Conservation (phyloP, 768 basidiomycete genomes). For the Mrakia blollopis region DNA sequence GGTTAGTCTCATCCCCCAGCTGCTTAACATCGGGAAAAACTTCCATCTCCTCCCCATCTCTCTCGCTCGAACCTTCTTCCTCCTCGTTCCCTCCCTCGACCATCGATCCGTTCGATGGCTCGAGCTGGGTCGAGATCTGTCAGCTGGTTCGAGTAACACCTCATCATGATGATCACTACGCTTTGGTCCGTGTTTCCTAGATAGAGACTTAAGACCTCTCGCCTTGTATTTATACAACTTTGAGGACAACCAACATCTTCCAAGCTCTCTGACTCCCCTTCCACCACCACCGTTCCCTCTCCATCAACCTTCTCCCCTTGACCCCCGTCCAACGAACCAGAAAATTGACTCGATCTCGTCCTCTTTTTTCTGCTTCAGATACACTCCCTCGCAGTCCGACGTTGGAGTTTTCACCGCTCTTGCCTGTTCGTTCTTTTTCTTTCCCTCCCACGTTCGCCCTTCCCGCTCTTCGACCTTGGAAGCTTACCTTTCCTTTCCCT, state of each 20-base stretch:
- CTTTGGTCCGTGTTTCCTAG: slow-evolving; percentile 98
- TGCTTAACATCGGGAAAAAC: slow-evolving; percentile 48
- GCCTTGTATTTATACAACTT: slow-evolving; percentile 48
- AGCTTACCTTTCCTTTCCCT: not conserved
- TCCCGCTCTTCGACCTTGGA: not conserved
- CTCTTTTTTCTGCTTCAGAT: slow-evolving; percentile 50
- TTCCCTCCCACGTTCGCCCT: not conserved
- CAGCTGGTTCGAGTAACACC: not conserved
- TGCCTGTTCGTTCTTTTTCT: slow-evolving; percentile 1
- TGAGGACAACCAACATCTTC: slow-evolving; percentile 61
- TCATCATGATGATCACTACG: slow-evolving; percentile 59
- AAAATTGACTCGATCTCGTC: slow-evolving; percentile 23
- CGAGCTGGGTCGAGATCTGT: not conserved
- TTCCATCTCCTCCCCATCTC: slow-evolving; percentile 7
- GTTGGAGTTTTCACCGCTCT: slow-evolving; percentile 57
- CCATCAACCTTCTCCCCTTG: too few species aligned
- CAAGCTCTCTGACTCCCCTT: slow-evolving; percentile 63
- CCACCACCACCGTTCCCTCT: slow-evolving; percentile 10
- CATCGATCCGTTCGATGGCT: slow-evolving; percentile 14
- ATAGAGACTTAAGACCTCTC: slow-evolving; percentile 78
- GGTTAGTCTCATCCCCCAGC: not conserved
- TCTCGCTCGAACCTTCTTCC: not conserved
- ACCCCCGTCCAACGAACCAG: slow-evolving; percentile 19
- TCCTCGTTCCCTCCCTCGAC: not conserved
- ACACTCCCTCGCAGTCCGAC: slow-evolving; percentile 89